Percentiles rank a stretch among this genome's conserved stretches.
Evolutionary conservation across 2,329 filamentous ascomycete genomes (phyloP).

Genomic region (Pyricularia grisea): DNA sequence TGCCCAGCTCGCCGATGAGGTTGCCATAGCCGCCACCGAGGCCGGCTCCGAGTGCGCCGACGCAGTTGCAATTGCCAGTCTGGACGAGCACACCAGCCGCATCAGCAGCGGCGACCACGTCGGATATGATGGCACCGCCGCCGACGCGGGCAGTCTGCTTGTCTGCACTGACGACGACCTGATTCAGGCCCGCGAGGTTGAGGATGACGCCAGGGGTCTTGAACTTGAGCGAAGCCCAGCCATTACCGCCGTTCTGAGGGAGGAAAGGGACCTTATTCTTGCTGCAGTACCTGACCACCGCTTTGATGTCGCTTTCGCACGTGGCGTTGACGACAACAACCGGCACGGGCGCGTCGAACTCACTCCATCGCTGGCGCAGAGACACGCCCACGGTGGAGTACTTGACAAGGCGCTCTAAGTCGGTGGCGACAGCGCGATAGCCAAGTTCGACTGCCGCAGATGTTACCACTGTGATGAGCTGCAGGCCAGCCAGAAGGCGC

Average conservation of each 20-base stretch:
- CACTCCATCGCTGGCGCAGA: neutral
- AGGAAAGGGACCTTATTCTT: neutral
- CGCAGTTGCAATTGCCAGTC: slow-evolving; percentile 3
- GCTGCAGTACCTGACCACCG: neutral
- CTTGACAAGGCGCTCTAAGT: neutral
- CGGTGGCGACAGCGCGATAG: neutral
- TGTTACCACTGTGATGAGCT: neutral
- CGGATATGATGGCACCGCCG: neutral
- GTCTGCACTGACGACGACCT: neutral
- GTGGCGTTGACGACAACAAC: neutral
- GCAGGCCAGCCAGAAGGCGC: neutral
- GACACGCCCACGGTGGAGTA: neutral
- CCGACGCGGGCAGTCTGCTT: neutral
- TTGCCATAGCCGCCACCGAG: slow-evolving; percentile 17
- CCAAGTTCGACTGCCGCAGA: neutral
- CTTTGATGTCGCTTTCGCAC: neutral
- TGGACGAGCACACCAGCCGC: neutral
- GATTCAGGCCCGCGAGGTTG: neutral
- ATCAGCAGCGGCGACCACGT: neutral
- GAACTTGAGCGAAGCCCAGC: neutral
- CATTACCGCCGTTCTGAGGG: neutral
- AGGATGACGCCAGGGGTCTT: neutral
- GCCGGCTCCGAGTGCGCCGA: slow-evolving; percentile 17
- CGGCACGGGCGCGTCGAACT: neutral
- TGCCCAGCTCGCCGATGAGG: slow-evolving; percentile 20